Base-by-base conservation (phyloP, 495 filamentous ascomycete genomes). In the Penicillium salamii region DNA sequence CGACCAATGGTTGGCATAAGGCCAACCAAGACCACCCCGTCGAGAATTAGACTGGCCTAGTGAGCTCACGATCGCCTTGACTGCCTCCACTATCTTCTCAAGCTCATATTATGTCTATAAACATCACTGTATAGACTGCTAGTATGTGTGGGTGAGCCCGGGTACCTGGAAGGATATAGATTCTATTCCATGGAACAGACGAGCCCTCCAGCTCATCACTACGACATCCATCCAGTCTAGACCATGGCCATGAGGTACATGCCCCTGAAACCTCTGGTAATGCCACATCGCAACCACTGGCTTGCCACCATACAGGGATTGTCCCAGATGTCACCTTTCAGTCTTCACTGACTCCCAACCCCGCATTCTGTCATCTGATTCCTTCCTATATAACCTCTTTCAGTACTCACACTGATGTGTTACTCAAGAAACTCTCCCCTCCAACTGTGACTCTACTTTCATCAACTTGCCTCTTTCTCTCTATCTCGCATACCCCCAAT, bases 301-400 rank as follows among this genome's bases (percentile, higher is more conserved):
- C 26, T 54, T 38, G 52, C 52, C 52, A 54, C 52, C 24, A 15
- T 29, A 18, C 52, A 55, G 46, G 57, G 53, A 8, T 35, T 59
- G 47, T 21, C 50, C 40, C 33, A 28, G 46, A 54, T 58, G 61
- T 63, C 52, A 55, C 60, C 32, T 21, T 46, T 53, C 42, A 46
- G 46, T 48, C 46, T 21, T 39, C n/a, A 48, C 26, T 48, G 36
- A 58, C 49, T 46, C 24, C 40, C 14, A 49, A 61, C 58, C 61
- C 61, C 61, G 61, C 61, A 58, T 55, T 49, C 29, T 33, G 58
- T 64, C 61, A 64, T 53, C 54, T 64, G 58, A 63, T 49, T 18
- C 20, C 26, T 9, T 13, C 28, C 14, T 61, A 59, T 64, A 64
- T 56, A 64, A 53, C 28, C n/a, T 11, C 12, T 34, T 36, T 36